phyloP scores from a whole-genome alignment of 2,329 filamentous ascomycete genomes.

The Aspergillus sp. region DNA sequence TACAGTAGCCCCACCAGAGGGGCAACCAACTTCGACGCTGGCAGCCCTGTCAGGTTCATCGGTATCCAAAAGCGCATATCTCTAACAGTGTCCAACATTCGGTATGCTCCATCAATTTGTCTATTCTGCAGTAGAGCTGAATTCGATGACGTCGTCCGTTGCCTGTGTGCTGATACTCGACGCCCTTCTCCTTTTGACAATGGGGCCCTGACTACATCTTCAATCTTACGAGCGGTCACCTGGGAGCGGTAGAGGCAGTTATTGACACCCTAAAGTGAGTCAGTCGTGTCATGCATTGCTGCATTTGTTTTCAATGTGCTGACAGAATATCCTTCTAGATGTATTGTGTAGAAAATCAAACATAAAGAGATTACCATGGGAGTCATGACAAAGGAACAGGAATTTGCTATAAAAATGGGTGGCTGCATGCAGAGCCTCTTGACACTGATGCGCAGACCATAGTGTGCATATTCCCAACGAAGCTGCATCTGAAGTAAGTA shows the following conservation, averaged over 20 bases:
- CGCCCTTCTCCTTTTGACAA: slow-evolving; percentile 15
- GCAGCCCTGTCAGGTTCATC: slow-evolving; percentile 1
- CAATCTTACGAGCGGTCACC: slow-evolving; percentile 6
- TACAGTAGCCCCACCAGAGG: neutral
- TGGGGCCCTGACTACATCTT: slow-evolving; percentile 9
- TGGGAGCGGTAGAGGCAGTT: slow-evolving; percentile 3
- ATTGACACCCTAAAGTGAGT: neutral
- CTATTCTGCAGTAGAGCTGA: slow-evolving; percentile 5
- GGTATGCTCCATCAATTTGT: neutral
- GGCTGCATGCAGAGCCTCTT: slow-evolving; percentile 5
- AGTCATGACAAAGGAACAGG: slow-evolving; percentile 2
- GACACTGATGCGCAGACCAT: neutral
- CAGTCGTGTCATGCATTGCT: neutral
- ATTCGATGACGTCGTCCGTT: slow-evolving; percentile 4
- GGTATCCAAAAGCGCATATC: slow-evolving; percentile 5
- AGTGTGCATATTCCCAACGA: slow-evolving; percentile 6
- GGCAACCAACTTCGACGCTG: neutral
- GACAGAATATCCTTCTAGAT: neutral
- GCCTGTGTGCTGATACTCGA: slow-evolving; percentile 1
- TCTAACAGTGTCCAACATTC: slow-evolving; percentile 1
- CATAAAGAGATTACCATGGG: neutral
- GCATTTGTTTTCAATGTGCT: neutral
- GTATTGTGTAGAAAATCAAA: neutral
- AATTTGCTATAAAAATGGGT: slow-evolving; percentile 6
- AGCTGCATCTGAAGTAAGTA: slow-evolving; percentile 6